Base-by-base conservation (phyloP, 176 grass and related monocot genomes). In the Pontederia paniculata region DNA sequence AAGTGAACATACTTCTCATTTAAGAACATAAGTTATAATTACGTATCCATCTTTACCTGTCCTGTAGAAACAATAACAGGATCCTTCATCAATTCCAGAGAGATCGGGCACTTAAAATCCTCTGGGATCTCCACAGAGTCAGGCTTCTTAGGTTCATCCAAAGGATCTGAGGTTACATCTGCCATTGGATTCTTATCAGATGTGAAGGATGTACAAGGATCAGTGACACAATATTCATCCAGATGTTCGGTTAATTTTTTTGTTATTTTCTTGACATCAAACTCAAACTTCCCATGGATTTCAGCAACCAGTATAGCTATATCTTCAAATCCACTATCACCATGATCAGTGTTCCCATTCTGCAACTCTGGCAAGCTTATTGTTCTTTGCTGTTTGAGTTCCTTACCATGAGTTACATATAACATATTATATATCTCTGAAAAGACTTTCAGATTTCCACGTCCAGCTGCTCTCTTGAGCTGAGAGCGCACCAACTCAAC, bases 61-160 rank as follows among this genome's bases (percentile, higher is more conserved):
- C 86, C 93, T 15, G 93, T 98, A 56, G 93, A 90, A 42, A 98
- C 93, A 72, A 98, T 98, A 50, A 98, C 83, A 8, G 83, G 86
- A 82, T 98, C 93, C 66, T 80, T 80, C 80, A 91, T 88, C 57
- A 98, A 58, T 59, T 98, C 93, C 17, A 98, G 77, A 62, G 86
- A 98, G 74, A 98, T 84, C 49, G 93, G 93, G 75, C 86, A 98
- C 44, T 77, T 64, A 45, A 98, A 98, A 77, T 98, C 93, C 44
- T 84, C 83, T 44, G 86, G 93, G 81, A 91, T 88, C 51, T 50
- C 50, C 15, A 80, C 50, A 48, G 80, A 14, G 19, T 84, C 79
- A 13, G 72, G 54, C 57, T 88, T 84, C 72, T 82, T 91, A 62
- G 71, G 65, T 62, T 84, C 74, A 42, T 74, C 80, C 21, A 22